Evolutionary conservation across 139 green algal genomes (phyloP), one percentile per base, ranked within the genome.

Genomic region (Coccomyxa sp.): DNA sequence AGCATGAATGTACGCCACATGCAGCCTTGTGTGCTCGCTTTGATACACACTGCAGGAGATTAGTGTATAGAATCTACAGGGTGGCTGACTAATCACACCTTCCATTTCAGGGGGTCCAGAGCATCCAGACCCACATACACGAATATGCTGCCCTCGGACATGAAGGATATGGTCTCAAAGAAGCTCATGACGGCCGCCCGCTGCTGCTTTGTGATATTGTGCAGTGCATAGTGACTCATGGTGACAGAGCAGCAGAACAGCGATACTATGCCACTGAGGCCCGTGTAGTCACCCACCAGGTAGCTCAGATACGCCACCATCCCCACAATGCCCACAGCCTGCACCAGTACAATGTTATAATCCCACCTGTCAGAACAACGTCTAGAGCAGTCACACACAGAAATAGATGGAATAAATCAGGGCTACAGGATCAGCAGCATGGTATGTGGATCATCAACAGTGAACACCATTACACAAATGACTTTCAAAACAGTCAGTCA

Each of bases 251-350:
- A 94, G 84, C 92, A 96, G 87, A 98, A 98, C 30, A 98, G 90
- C 0, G 93, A 82, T 30, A 98, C 89, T 82, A 98, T 98, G 81
- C 90, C 94, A 60, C 86, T 92, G 51, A 98, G 90, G 27, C 90
- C 92, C 32, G 93, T 82, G 77, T 97, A 85, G 84, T 98, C 94
- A 0, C 91, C 91, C 32, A 88, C 74, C 16, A 97, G 87, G 84
- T 96, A 97, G 31, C 86, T 88, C 31, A 96, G 83, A 86, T 97
- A 98, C 12, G 82, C 85, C 18, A 87, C 82, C 86, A 91, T 89
- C 18, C 89, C 82, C 18, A 92, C 77, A 58, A 92, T 82, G 0
- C 82, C 80, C 13, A 92, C 81, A 1, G 76, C 85, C 76, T 85
- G 76, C 76, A 76, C 31, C 27, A 25, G 21, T 77, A 10, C 21